Base-by-base conservation (phyloP, 345 rosid genomes). In the Aurinia saxatilis region DNA sequence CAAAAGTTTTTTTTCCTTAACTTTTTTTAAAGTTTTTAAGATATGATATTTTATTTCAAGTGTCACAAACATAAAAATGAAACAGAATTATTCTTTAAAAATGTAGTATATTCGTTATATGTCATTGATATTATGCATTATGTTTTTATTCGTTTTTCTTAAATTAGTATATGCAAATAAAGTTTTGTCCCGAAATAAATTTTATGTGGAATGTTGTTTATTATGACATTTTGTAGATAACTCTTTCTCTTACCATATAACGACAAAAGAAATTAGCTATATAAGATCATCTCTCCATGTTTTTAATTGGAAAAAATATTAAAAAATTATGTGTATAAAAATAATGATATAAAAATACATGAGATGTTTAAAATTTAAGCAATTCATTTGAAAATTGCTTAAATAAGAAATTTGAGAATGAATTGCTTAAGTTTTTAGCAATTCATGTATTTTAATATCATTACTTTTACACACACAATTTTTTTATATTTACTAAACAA, bases 51-150 rank as follows among this genome's bases (percentile, higher is more conserved):
- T 49, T 17, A n/a, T 67, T 68, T 61, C 56, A 38, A 69, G 63
- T 69, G 67, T 69, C 73, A 69, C 73, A 7, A 8, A 46, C 68
- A 45, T 50, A 53, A 61, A 61, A 51, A 42, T 35, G 34, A 42
- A 44, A 18, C n/a, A 68, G 42, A 45, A 61, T 53, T 18, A 42
- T 29, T 33, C n/a, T 39, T 39, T 1, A 23, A 17, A 63, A 44
- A 21, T 53, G 23, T 18, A 6, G 71, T 57, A 57, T 57, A 66
- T 66, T 57, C 63, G 30, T 37, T 38, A 41, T 10, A 45, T n/a
- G n/a, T 47, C 21, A 46, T 25, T 30, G 21, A 6, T 25, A 46
- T 42, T 46, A 46, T 56, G 47, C 30, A 5, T 29, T 50, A 14
- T 50, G 58, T 10, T 63, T 49, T 12, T 47, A 46, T 66, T 65